Conservation (phyloP, 2,329 filamentous ascomycete species). For the Alternaria rosae region DNA sequence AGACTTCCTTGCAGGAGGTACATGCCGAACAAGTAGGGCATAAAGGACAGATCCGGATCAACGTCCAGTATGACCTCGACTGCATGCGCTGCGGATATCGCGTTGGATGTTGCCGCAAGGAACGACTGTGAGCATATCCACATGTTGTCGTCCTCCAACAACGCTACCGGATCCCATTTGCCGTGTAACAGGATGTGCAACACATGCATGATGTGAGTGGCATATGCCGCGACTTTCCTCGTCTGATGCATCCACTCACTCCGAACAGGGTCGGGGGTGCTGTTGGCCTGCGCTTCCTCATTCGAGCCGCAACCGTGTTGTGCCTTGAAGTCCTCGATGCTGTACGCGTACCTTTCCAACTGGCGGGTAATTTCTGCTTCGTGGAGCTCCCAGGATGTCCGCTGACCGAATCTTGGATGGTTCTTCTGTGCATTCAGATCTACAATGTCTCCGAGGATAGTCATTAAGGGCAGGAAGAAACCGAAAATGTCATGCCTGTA, state of each 20-base stretch:
- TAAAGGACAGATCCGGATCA: constrained; percentile 90
- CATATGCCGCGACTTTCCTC: constrained; percentile 85
- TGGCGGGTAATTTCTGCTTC: constrained; percentile 80
- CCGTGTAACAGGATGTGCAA: constrained; percentile 87
- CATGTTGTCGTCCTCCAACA: constrained; percentile 88
- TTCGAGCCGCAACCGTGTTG: constrained; percentile 51
- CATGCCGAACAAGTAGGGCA: constrained; percentile 96
- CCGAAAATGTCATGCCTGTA: constrained; percentile 79
- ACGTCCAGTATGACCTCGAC: constrained; percentile 86
- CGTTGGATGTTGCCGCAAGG: constrained; percentile 84
- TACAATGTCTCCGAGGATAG: constrained; percentile 89
- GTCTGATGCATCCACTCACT: constrained; percentile 85
- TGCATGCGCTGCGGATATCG: constrained; percentile 86
- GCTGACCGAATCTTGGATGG: constrained; percentile 82
- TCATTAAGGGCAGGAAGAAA: constrained; percentile 91
- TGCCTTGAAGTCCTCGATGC: constrained; percentile 71
- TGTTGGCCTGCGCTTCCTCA: constrained; percentile 47
- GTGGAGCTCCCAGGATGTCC: constrained; percentile 78
- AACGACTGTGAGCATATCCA: constrained; percentile 93
- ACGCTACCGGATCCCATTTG: constrained; percentile 92
- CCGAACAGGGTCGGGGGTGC: constrained; percentile 48
- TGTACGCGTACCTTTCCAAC: constrained; percentile 81
- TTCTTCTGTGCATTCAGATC: constrained; percentile 89
- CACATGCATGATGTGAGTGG: constrained; percentile 93
- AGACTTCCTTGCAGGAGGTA: constrained; percentile 92